Evolutionary conservation across 2,329 filamentous ascomycete genomes (phyloP), one percentile per base, ranked within the genome.

Genomic region (Zymoseptoria crescenta): DNA sequence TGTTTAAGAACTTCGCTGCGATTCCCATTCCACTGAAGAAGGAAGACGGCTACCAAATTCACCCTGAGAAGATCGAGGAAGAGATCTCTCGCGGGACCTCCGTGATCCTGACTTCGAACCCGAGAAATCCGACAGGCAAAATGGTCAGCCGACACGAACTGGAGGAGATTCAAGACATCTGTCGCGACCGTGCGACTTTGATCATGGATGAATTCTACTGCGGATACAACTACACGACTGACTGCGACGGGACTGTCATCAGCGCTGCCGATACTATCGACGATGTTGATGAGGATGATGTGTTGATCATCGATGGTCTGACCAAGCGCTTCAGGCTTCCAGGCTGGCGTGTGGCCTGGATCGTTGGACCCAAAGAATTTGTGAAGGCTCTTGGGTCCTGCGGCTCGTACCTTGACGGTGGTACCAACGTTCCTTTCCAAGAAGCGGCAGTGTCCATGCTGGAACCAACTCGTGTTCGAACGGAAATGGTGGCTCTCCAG

Each of bases 261-360:
- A 92, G 87, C 54, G 88, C 91, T 8, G 93, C 93, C 4, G 87
- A 90, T 70, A 96, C 97, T 73, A 84, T 97, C 54, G 83, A 91
- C 58, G 91, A 96, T 68, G 91, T 96, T 16, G 85, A 96, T 71
- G 83, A 89, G 70, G 90, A 95, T 70, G 73, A 74, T 58, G 92
- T 97, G 1, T 83, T 97, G 64, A 89, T 97, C 74, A 93, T 97
- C 65, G 93, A 97, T 72, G 93, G 93, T 54, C 82, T 97, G 27
- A 97, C 93, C 68, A 97, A 97, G 83, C 88, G 93, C 62, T 97
- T 97, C 83, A 87, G 93, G 66, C 85, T 97, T 30, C 93, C 93
- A 1, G 93, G 93, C 62, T 97, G 93, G 91, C 88, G 93, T 73
- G 92, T 97, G 50, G 92, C 93, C 6, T 97, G 93, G 93, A 91